Conservation (phyloP, 2,329 filamentous ascomycete species). For the Tolypocladium inflatum region DNA sequence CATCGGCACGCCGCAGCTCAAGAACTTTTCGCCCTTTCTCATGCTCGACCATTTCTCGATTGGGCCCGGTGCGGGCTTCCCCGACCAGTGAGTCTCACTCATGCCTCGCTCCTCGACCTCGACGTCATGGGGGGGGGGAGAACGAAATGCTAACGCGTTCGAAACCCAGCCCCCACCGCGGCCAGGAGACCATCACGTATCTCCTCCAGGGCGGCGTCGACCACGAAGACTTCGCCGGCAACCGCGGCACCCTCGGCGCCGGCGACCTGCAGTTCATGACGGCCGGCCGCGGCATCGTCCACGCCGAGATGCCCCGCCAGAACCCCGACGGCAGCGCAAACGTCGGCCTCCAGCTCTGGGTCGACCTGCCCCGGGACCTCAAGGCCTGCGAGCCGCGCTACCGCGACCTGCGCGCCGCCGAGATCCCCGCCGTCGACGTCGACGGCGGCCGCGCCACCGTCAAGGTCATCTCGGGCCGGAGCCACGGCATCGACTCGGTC, state of each 20-base stretch:
- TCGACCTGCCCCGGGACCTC: conserved; percentile 72
- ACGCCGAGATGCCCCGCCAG: conserved; percentile 87
- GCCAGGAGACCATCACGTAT: conserved; percentile 85
- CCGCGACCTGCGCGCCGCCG: conserved; percentile 67
- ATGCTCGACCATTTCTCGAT: conserved; percentile 94
- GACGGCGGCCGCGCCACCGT: conserved; percentile 68
- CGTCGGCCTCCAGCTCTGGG: conserved; percentile 90
- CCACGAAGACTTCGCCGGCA: conserved; percentile 86
- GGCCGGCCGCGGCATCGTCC: conserved; percentile 81
- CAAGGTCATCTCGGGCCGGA: conserved; percentile 85
- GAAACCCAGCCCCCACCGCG: conserved; percentile 46
- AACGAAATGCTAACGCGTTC: not conserved
- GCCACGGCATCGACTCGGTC: conserved; percentile 75
- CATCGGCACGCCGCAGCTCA: conserved; percentile 73
- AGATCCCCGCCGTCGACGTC: conserved; percentile 67
- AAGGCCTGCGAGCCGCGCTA: conserved; percentile 90
- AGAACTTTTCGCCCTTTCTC: conserved; percentile 84
- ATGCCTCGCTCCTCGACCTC: too few relatives aligned
- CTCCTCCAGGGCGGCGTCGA: conserved; percentile 77
- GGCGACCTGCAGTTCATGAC: conserved; percentile 99
- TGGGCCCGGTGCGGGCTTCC: conserved; percentile 74
- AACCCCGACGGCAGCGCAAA: conserved; percentile 68
- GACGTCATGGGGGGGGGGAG: too few relatives aligned
- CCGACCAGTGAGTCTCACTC: conserved; percentile 64
- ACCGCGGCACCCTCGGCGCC: conserved; percentile 70